Base-by-base conservation (phyloP, 176 grass and related monocot genomes). In the Saccharum officinarum region DNA sequence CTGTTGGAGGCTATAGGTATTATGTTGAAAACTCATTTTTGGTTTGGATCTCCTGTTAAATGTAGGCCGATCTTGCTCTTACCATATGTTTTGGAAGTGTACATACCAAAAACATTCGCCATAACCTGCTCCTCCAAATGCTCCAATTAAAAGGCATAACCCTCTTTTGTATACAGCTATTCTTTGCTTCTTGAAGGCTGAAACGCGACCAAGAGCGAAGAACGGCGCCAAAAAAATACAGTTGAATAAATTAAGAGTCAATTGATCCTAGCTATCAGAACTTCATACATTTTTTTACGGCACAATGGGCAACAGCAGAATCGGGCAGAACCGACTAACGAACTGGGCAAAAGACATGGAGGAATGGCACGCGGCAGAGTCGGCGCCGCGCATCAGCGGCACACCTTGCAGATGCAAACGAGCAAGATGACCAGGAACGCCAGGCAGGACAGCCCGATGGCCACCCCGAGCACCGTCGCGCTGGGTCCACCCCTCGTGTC, bases 371-470 rank as follows among this genome's bases (percentile, higher is more conserved):
- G 47, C 68, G 15, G 28, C n/a, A 38, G 15, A 47, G 61, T 31
- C 41, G 36, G 37, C 36, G 28, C 52, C 13, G 52, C 17, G 54
- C 26, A 10, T 89, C 94, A 88, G 49, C 92, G 50, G 49, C 97
- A 99, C 44, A 95, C 86, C 76, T 94, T 96, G 85, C 93, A 99
- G 86, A 99, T 69, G 91, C 97, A 99, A 88, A 96, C 83, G 36
- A 96, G 82, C 84, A 99, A 83, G 84, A 96, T 91, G 40, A 92
- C 92, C 25, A 92, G 64, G 87, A 99, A 99, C 10, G 91, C 93
- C 10, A 99, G 82, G 84, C 93, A 94, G 28, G 93, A 99, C 15
- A 99, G 62, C 6, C 97, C 97, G 38, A 99, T 99, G 92, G 92
- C 94, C 37, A 94, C 86, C 18, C 92, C 97, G n/a, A 99, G 97